Evolutionary conservation across 257 asterid species (phyloP).

Genomic region (Solanum boliviense): DNA sequence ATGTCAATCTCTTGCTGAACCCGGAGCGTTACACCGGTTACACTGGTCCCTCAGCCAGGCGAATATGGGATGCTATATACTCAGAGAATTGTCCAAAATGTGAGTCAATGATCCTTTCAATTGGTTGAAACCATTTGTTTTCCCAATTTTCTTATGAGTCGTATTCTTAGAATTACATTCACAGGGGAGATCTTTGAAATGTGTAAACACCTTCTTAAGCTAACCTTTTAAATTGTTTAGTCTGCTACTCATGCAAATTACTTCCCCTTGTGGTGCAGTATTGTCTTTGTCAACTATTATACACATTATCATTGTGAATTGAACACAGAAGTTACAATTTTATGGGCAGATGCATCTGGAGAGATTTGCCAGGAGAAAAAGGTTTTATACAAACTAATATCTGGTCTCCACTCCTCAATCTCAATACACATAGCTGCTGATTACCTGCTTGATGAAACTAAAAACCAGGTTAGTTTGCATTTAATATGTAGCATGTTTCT

Average conservation of each 20-base stretch:
- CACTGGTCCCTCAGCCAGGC: slow-evolving; percentile 83
- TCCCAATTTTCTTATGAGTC: background rate
- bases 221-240: background rate
- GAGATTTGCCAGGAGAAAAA: slow-evolving; percentile 82
- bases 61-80: slow-evolving; percentile 92
- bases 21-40: slow-evolving; percentile 95
- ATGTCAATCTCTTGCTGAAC: slow-evolving; percentile 77
- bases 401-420: slow-evolving; percentile 91
- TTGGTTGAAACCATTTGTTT: background rate
- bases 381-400: slow-evolving; percentile 75
- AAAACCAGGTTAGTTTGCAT: slow-evolving; percentile 37
- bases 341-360: slow-evolving; percentile 61
- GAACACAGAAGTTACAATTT: background rate
- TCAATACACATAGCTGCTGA: slow-evolving; percentile 81
- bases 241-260: background rate
- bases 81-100: slow-evolving; percentile 92
- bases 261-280: background rate
- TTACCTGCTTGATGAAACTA: slow-evolving; percentile 78
- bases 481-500: background rate
- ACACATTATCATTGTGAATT: background rate
- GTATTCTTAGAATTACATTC: background rate
- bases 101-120: slow-evolving; percentile 23
- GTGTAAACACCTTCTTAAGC: background rate
- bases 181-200: background rate
- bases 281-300: background rate